A percentile compares a stretch with the other conserved stretches of the same genome.
phyloP scores from a whole-genome alignment of 805 yeast species.

The Ogataea ganodermae region DNA sequence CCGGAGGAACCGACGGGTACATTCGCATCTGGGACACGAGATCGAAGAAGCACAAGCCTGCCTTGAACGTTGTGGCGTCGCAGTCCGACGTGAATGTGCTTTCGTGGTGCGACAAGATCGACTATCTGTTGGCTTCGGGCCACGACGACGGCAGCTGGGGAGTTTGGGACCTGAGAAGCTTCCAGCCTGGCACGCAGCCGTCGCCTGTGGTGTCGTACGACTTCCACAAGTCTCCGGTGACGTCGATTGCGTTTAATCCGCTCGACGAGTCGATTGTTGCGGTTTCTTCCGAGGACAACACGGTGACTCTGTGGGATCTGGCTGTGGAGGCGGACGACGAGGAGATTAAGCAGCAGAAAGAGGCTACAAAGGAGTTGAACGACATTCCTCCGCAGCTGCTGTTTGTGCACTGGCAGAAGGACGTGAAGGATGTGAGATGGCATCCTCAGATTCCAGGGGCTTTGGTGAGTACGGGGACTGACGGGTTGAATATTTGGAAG shows the following conservation, averaged over 20 bases:
- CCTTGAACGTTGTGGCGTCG: slow-evolving; percentile 80
- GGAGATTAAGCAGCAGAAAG: slow-evolving; percentile 83
- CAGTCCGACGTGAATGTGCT: slow-evolving; percentile 87
- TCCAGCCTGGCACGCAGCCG: slow-evolving; percentile 60
- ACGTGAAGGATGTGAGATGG: slow-evolving; percentile 98
- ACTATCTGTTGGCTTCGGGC: slow-evolving; percentile 88
- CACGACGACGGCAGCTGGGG: slow-evolving; percentile 98
- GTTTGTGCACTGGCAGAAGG: slow-evolving; percentile 97
- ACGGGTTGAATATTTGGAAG: slow-evolving; percentile 94
- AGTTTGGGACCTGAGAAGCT: slow-evolving; percentile 93
- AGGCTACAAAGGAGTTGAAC: slow-evolving; percentile 74
- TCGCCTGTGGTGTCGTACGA: slow-evolving; percentile 92
- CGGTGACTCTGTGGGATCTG: slow-evolving; percentile 96
- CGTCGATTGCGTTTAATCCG: slow-evolving; percentile 93
- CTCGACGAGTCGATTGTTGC: slow-evolving; percentile 94
- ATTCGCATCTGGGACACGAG: slow-evolving; percentile 97
- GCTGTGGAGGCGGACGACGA: slow-evolving; percentile 99
- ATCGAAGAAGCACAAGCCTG: slow-evolving; percentile 88
- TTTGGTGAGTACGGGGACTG: slow-evolving; percentile 91
- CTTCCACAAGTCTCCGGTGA: slow-evolving; percentile 92
- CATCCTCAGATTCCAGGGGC: slow-evolving; percentile 96
- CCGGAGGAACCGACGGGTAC: slow-evolving; percentile 89
- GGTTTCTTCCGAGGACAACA: slow-evolving; percentile 94
- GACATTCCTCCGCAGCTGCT: slow-evolving; percentile 94
- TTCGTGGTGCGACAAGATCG: slow-evolving; percentile 89